Evolutionary conservation across 1,139 yeast genomes (phyloP).

Genomic region (Wickerhamomyces sp.): DNA sequence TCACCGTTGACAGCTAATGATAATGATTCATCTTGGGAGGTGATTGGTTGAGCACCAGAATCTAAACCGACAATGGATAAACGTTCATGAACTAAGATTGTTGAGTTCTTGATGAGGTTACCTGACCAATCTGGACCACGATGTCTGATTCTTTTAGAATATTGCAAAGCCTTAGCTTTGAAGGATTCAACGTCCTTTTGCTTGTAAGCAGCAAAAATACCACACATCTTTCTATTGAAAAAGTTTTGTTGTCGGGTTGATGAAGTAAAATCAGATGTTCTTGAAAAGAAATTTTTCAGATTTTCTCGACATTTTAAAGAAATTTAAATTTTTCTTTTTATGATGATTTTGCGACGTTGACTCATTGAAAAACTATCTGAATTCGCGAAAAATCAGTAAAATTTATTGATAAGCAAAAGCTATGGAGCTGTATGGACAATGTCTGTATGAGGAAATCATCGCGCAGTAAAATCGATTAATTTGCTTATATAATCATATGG

Average conservation of each 20-base stretch:
- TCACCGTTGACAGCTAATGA: slow-evolving; percentile 93
- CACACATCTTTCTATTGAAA: slow-evolving; percentile 67
- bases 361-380: too few relatives aligned
- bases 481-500: not conserved
- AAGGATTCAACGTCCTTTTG: slow-evolving; percentile 75
- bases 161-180: slow-evolving; percentile 83
- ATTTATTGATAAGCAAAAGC: too few relatives aligned
- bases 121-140: slow-evolving; percentile 99
- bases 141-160: slow-evolving; percentile 90
- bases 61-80: slow-evolving; percentile 93
- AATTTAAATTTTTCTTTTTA: not conserved
- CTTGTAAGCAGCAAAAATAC: slow-evolving; percentile 89
- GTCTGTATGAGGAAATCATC: too few relatives aligned
- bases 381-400: too few relatives aligned
- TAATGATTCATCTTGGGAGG: slow-evolving; percentile 69
- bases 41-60: slow-evolving; percentile 96
- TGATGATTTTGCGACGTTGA: too few relatives aligned
- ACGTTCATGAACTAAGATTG: slow-evolving; percentile 89
- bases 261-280: not conserved
- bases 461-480: not conserved
- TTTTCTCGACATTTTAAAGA: too few relatives aligned
- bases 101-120: slow-evolving; percentile 68
- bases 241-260: not conserved
- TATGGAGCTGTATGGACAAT: too few relatives aligned
- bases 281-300: not conserved